A percentile compares a stretch with the other conserved stretches of the same genome.
phyloP scores from a whole-genome alignment of 2,329 filamentous ascomycete species.

The Penicillium sp. region DNA sequence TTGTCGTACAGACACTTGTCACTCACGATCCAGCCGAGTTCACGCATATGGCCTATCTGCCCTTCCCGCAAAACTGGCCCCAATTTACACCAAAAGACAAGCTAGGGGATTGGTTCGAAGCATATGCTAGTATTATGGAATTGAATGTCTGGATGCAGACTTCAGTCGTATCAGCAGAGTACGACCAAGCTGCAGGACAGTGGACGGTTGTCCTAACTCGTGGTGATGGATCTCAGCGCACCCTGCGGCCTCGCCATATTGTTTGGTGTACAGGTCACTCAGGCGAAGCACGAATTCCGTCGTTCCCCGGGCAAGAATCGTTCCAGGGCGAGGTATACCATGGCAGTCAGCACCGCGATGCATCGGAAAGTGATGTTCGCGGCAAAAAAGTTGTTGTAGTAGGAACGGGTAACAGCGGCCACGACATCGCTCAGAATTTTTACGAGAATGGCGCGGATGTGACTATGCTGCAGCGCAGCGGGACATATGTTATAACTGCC shows the following conservation, averaged over 20 bases:
- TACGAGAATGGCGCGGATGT: constrained; percentile 51
- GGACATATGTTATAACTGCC: constrained; percentile 52
- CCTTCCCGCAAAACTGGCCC: constrained; percentile 45
- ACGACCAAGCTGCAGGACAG: constrained; percentile 37
- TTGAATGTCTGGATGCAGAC: constrained; percentile 49
- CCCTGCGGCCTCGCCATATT: constrained; percentile 46
- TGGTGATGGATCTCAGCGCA: constrained; percentile 28
- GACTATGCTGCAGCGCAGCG: constrained; percentile 55
- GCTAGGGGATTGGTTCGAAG: constrained; percentile 51
- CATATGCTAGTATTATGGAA: constrained; percentile 51
- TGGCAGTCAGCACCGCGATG: constrained; percentile 45
- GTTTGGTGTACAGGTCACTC: constrained; percentile 51
- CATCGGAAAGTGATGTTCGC: constrained; percentile 34
- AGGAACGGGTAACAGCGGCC: constrained; percentile 51
- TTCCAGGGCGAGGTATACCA: constrained; percentile 50
- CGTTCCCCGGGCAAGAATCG: constrained; percentile 39
- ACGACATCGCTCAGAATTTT: constrained; percentile 54
- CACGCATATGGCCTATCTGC: constrained; percentile 41
- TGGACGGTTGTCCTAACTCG: constrained; percentile 41
- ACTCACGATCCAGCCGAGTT: constrained; percentile 44
- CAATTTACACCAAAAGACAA: constrained; percentile 49
- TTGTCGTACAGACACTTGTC: constrained; percentile 17
- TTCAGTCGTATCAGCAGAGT: constrained; percentile 40
- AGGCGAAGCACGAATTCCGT: constrained; percentile 44
- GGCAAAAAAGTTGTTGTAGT: constrained; percentile 51